Evolutionary conservation across 73 alveolate genomes (phyloP), one percentile per base, ranked within the genome.

Genomic region (Blepharisma japonicum): DNA sequence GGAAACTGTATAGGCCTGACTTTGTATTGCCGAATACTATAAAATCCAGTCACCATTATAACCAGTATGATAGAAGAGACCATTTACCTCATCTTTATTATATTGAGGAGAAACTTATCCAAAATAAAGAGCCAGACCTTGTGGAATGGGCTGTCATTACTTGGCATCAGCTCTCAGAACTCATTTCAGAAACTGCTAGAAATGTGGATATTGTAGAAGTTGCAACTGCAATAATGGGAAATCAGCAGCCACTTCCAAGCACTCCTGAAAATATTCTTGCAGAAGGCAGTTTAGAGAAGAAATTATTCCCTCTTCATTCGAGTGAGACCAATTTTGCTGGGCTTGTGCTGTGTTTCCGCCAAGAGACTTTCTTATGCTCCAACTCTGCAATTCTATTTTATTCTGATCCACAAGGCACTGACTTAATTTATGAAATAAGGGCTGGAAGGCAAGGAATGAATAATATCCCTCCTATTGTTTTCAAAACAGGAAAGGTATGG

Each of bases 351-450:
- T 79, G 87, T 55, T 94, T 92, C 79, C 83, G 90, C 32, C 71
- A 81, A 80, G 87, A 81, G 49, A 91, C 95, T 5, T 77, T 74
- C 71, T 78, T 94, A 23, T 81, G 96, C 38, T 83, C 94, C 6
- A 83, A 92, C 56, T 83, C 98, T 32, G 82, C 55, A 7, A 51
- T 92, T 45, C 83, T 92, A 53, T 94, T 94, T 90, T 94, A 77
- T 68, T 81, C 94, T 6, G 98, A 94, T 74, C 77, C 82, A 45
- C 56, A 82, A 72, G 96, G 96, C 50, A 86, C 86, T 53, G 83
- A 89, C 55, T 71, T 92, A 18, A 77, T 92, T 49, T 79, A 71
- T 27, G 88, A 91, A n/a, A 46, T 91, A n/a, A 89, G 72, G 7
- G 89, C 91, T 50, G 92, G 92, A 6, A 71, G 80, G 56, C 87